Conservation (phyloP, 441 rosid species). For the Pelargonium cotyledonis region DNA sequence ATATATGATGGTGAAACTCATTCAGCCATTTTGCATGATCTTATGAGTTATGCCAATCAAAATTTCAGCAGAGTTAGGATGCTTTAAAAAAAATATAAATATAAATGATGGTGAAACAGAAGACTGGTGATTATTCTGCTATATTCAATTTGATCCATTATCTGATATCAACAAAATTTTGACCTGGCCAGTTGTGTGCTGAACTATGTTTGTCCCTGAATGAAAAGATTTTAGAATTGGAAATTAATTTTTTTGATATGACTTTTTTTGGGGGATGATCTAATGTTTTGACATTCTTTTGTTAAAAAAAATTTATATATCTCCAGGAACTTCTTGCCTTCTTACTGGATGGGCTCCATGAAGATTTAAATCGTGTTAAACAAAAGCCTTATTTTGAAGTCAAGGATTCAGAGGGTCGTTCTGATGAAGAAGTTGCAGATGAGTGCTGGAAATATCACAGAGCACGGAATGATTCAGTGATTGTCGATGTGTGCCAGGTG, state of each 20-base stretch:
- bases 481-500: constrained; percentile 62
- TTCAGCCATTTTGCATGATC: neutral
- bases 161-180: neutral
- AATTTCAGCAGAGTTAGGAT: neutral
- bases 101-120: neutral
- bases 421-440: constrained; percentile 66
- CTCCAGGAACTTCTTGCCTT: constrained; percentile 67
- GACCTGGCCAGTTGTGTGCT: too few species aligned
- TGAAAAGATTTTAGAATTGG: constrained; percentile 6
- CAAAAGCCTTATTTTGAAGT: constrained; percentile 65
- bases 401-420: constrained; percentile 58
- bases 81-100: neutral
- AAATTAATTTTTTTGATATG: constrained; percentile 21
- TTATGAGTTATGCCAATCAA: neutral
- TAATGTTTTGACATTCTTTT: neutral
- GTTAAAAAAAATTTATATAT: neutral
- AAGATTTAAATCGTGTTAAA: constrained; percentile 68
- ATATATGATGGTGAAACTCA: too few species aligned
- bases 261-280: neutral
- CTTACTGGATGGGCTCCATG: constrained; percentile 75
- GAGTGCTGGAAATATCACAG: constrained; percentile 64
- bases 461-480: constrained; percentile 65
- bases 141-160: too few species aligned
- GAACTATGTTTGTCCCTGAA: neutral
- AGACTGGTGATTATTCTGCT: too few species aligned